Evolutionary conservation across 169 alveolate genomes (phyloP), one percentile per base, ranked within the genome.

Genomic region (Neospora caninum): DNA sequence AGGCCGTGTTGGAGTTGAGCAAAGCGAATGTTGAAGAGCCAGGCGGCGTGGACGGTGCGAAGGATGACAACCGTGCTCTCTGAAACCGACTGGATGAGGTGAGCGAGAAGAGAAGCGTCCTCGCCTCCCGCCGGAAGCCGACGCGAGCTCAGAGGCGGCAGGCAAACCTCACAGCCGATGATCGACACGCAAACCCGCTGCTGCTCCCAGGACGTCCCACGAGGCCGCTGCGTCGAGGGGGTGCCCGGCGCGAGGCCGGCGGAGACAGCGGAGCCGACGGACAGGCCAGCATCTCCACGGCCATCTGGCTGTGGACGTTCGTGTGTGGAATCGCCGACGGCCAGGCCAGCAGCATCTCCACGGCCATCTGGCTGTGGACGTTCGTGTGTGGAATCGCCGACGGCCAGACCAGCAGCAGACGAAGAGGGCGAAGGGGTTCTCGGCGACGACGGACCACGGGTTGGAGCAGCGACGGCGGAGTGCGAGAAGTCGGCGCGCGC

Each of bases 181-280:
- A 82, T 36, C 89, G 54, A 82, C 89, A 82, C 64, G 39, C 89
- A 42, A n/a, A 82, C 89, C 31, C 64, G 89, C 53, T 42, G 89
- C 89, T 82, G 89, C 67, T 43, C 38, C 89, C 34, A 36, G 86
- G 42, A 16, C 7, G 45, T 29, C 58, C 4, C 58, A 7, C 22
- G 58, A 49, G 58, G 13, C 58, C 58, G 4, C 58, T 13, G 58
- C 58, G 58, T 13, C 4, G 58, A 49, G 58, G 58, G 22, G 58
- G 58, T 13, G 22, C 13, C 22, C 58, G 58, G 13, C 58, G 58
- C 58, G 4, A 13, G 58, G 58, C 58, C 13, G 58, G 22, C 13
- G 58, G 58, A 49, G 22, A 13, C 58, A 49, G 58, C 4, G 58
- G 58, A 4, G 58, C 58, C 58, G 58, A 49, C 4, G 13, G 58